Base-by-base conservation (phyloP, 2,329 filamentous ascomycete species). In the Fusarium circinatum region DNA sequence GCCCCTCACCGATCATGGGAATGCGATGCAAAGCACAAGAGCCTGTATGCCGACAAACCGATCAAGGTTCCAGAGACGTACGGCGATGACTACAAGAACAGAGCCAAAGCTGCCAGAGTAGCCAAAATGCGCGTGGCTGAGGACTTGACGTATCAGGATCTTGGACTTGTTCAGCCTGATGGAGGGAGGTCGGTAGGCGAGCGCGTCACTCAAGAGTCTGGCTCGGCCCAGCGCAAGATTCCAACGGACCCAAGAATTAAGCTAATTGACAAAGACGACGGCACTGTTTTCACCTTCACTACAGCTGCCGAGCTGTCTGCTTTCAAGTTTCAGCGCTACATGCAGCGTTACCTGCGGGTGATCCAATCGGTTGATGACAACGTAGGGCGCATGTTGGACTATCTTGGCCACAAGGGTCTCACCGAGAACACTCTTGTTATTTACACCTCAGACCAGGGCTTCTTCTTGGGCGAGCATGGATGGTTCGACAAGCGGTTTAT, bases 401-500 rank as follows among this genome's bases (percentile, higher is more conserved):
- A 80, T 48, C 80, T 88, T 48, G 68, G 88, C 18, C 72, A 74
- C 2, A 79, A 85, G 14, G 82, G 78, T 0, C 76, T 88, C 1
- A 78, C 82, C 0, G 79, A 86, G 2, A 83, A 88, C 71, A 89
- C 86, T 0, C 78, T 89, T 6, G 84, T 89, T 5, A 81, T 88
- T n/a, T 89, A 89, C 69, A 88, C 85, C 1, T 87, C 85, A 0
- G 87, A 88, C 70, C 86, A 89, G 68, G 87, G 87, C 11, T 89
- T 89, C 79, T 89, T 89, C 76, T 83, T 89, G 0, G 87, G 87
- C 13, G 87, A 89, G 65, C 87, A 89, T 68, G 87, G 87, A 60
- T 89, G 86, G 87, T 89, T 88, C 72, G 87, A 89, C 76, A 89
- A 89, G 78, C 84, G 87, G 7, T 88, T 89, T 77, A 88, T 89